Base-by-base conservation (phyloP, 768 basidiomycete species). In the Kwoniella bestiolae region DNA sequence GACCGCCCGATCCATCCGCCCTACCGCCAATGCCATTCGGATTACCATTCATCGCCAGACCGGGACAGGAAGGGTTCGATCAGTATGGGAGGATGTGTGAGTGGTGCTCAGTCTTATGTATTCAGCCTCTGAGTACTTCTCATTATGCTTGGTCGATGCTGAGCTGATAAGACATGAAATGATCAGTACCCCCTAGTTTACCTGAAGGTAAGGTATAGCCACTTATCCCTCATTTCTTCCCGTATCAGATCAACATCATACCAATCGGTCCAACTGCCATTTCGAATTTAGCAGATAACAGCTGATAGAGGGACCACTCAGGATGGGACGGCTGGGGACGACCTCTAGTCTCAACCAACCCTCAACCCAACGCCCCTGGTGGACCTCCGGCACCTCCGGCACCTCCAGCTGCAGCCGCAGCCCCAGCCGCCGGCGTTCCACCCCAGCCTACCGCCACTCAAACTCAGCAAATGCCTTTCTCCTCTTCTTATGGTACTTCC, bases 281-380 rank as follows among this genome's bases (percentile, higher is more conserved):
- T n/a, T n/a, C n/a, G n/a, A n/a, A n/a, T n/a, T n/a, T n/a, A n/a
- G n/a, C n/a, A n/a, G n/a, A n/a, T n/a, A n/a, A n/a, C n/a, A n/a
- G n/a, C n/a, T n/a, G n/a, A n/a, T n/a, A n/a, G n/a, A n/a, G n/a
- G n/a, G n/a, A n/a, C n/a, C n/a, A n/a, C n/a, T 11, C 35, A 78
- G 76, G 76, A 38, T 78, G 68, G 70, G 76, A 78, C 31, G 76
- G 76, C 1, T 78, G 76, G 76, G 76, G 76, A 56, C 60, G 76
- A 34, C 76, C 76, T 0, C 65, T 75, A 51, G 70, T 78, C 8
- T 64, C 49, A 5, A 32, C 65, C 31, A 53, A 45, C 31, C 31
- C 57, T 50, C n/a, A 66, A 63, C 32, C 32, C 34, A 64, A 21
- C 14, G 21, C 47, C 32, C 58, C 60, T n/a, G 41, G 47, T 7